Evolutionary conservation across 2,329 filamentous ascomycete genomes (phyloP).

Genomic region (Anthostomella pinea): DNA sequence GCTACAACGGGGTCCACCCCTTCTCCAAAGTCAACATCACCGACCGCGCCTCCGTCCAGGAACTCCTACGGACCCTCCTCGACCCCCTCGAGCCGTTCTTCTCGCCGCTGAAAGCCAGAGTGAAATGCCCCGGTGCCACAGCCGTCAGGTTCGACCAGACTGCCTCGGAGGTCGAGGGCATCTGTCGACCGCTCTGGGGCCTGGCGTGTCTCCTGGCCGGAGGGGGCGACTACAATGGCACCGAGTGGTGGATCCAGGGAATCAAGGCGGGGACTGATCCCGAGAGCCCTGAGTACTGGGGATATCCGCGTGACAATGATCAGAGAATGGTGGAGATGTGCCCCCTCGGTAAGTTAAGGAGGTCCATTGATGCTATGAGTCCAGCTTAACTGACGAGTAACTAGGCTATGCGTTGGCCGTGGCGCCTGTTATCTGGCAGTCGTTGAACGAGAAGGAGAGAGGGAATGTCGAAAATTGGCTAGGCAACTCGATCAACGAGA

Average conservation of each 20-base stretch:
- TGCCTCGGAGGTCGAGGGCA: constrained; percentile 74
- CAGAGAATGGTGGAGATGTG: constrained; percentile 87
- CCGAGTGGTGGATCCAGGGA: constrained; percentile 66
- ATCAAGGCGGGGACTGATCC: constrained; percentile 70
- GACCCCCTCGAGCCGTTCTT: constrained; percentile 71
- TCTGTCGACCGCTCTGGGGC: constrained; percentile 73
- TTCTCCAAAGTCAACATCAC: constrained; percentile 51
- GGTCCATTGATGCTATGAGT: background rate
- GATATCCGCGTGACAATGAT: constrained; percentile 70
- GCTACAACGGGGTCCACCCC: constrained; percentile 52
- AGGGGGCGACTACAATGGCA: constrained; percentile 60
- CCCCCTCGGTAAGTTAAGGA: constrained; percentile 53
- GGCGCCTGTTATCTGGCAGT: constrained; percentile 64
- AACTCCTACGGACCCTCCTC: constrained; percentile 60
- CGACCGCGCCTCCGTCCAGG: constrained; percentile 55
- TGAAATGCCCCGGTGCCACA: constrained; percentile 66
- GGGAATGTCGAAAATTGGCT: constrained; percentile 69
- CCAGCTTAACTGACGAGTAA: constrained; percentile 1
- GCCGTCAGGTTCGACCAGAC: constrained; percentile 76
- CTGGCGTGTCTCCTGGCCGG: constrained; percentile 69
- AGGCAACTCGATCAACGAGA: constrained; percentile 72
- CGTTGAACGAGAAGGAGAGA: constrained; percentile 59
- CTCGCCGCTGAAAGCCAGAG: constrained; percentile 61
- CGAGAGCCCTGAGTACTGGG: constrained; percentile 70
- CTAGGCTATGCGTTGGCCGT: constrained; percentile 68